Evolutionary conservation across 441 rosid species (phyloP).

Genomic region (Pelargonium australe): DNA sequence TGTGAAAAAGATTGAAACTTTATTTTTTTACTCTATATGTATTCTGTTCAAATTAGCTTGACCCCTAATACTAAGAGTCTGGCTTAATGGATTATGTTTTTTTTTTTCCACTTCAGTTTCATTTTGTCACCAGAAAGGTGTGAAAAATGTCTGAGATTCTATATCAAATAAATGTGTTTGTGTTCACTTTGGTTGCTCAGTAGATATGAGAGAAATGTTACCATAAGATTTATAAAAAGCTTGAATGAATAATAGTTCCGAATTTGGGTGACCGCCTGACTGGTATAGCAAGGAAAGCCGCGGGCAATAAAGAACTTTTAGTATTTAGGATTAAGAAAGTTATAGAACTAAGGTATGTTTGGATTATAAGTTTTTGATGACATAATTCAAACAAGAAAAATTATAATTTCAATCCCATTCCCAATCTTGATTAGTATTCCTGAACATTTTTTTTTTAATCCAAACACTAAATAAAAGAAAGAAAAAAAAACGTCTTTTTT

Average conservation of each 20-base stretch:
- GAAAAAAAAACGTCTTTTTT: background rate
- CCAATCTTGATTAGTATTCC: no score
- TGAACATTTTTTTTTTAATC: background rate
- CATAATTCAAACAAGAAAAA: no score
- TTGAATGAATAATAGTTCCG: no score
- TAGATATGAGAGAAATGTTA: no score
- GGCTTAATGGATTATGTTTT: background rate
- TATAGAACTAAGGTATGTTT: background rate
- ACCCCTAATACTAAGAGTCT: background rate
- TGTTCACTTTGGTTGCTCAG: conserved; percentile 8
- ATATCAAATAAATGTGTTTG: background rate
- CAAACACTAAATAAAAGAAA: background rate
- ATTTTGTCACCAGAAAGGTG: no score
- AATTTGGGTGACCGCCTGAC: no score
- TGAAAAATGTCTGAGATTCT: background rate
- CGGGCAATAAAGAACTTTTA: background rate
- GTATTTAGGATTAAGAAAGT: background rate
- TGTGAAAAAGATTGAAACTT: background rate
- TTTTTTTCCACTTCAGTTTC: no score
- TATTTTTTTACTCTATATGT: background rate
- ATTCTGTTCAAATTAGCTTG: background rate
- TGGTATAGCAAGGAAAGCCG: no score
- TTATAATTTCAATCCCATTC: no score
- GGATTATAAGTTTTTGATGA: no score
- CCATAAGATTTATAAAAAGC: no score